Evolutionary conservation across 352 stramenopile species (phyloP).

Genomic region (Plasmopara muralis): DNA sequence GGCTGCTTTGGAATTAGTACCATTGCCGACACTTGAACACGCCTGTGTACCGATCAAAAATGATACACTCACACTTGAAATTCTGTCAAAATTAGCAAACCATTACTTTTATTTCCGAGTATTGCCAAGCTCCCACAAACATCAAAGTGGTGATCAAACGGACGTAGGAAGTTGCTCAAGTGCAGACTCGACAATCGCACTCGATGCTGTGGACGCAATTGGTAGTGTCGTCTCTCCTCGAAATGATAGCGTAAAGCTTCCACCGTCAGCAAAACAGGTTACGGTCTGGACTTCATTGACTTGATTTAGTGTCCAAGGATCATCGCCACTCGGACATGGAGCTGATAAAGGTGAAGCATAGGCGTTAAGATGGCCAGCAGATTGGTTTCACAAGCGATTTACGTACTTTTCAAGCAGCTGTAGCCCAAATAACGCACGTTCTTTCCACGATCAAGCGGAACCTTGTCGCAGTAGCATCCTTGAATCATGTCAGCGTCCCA

Average conservation of each 20-base stretch:
- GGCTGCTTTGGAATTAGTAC: conserved; percentile 12
- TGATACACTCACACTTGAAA: conserved; percentile 39
- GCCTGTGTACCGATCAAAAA: conserved; percentile 32
- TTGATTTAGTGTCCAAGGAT: conserved; percentile 75
- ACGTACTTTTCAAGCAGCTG: conserved; percentile 68
- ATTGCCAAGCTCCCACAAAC: too few species aligned
- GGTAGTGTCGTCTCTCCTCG: conserved; percentile 49
- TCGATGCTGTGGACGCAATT: conserved; percentile 28
- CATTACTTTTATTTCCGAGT: too few species aligned
- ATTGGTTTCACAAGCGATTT: too few species aligned
- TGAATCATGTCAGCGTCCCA: conserved; percentile 86
- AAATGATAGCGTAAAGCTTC: conserved; percentile 75
- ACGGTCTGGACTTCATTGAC: conserved; percentile 75
- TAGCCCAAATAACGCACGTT: conserved; percentile 52
- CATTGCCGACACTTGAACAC: conserved; percentile 37
- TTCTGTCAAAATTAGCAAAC: conserved; percentile 20
- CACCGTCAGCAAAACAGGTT: conserved; percentile 54
- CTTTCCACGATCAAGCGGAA: conserved; percentile 40
- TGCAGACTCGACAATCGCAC: conserved; percentile 24
- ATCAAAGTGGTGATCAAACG: conserved; percentile 3
- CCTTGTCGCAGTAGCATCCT: conserved; percentile 85
- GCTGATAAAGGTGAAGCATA: conserved; percentile 18
- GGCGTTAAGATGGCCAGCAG: background rate
- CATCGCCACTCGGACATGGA: conserved; percentile 79
- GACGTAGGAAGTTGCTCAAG: conserved; percentile 57